These are phyloP conservation scores for Coemansia sp. DNA, from an alignment of 371 early-diverging fungal genomes.

Conservation along the genomic window DNA sequence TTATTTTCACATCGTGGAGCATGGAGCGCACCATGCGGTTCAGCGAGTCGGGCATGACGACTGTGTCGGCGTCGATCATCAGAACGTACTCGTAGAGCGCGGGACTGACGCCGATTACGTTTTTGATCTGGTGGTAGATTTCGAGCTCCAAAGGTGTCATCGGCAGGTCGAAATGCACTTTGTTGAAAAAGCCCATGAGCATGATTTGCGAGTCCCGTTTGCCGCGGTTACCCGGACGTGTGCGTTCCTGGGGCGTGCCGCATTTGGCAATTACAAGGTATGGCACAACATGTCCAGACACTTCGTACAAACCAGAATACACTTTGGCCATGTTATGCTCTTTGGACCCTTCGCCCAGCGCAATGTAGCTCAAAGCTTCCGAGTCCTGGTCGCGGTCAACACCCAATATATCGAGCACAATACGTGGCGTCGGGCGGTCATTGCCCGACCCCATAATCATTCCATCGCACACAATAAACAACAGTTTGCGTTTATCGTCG, in stretches of 20 bases:
- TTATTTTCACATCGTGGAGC: constrained; percentile 83
- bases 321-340: constrained; percentile 95
- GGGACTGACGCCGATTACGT: constrained; percentile 67
- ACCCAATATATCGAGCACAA: constrained; percentile 91
- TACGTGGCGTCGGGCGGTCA: constrained; percentile 93
- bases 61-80: constrained; percentile 96
- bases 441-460: constrained; percentile 95
- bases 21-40: constrained; percentile 85
- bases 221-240: constrained; percentile 94
- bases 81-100: constrained; percentile 88
- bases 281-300: constrained; percentile 81
- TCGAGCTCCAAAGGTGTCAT: constrained; percentile 89
- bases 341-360: constrained; percentile 83
- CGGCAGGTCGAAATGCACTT: constrained; percentile 88
- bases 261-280: constrained; percentile 93
- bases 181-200: constrained; percentile 96
- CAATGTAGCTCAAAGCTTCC: constrained; percentile 86
- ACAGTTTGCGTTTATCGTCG: constrained; percentile 89
- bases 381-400: constrained; percentile 85
- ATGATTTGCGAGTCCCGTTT: constrained; percentile 99
- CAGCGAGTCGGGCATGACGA: constrained; percentile 79
- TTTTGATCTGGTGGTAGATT: constrained; percentile 86
- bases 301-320: constrained; percentile 95
- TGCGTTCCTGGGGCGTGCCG: constrained; percentile 75
- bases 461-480: constrained; percentile 88